Percentiles rank a stretch among this genome's conserved stretches.
phyloP scores from a whole-genome alignment of 768 basidiomycete species.

The Lactarius sanguifluus region DNA sequence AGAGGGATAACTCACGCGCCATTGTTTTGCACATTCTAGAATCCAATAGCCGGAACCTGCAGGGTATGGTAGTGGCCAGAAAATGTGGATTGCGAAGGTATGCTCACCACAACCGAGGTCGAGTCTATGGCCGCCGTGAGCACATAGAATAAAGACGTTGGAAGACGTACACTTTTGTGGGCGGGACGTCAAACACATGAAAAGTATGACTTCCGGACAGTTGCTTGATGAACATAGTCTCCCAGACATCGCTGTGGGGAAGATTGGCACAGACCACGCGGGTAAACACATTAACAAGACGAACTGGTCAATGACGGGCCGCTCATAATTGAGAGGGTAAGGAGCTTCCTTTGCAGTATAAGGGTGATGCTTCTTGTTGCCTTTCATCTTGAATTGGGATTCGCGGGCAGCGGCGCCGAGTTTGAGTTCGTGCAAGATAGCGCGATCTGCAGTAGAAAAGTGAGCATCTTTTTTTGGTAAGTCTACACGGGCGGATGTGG shows the following conservation, averaged over 20 bases:
- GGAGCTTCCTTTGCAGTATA: slow-evolving; percentile 53
- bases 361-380: slow-evolving; percentile 56
- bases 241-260: slow-evolving; percentile 62
- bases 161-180: slow-evolving; percentile 56
- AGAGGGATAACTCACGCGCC: slow-evolving; percentile 48
- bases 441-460: slow-evolving; percentile 62
- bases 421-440: slow-evolving; percentile 57
- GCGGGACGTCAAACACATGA: slow-evolving; percentile 61
- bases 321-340: slow-evolving; percentile 67
- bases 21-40: slow-evolving; percentile 58
- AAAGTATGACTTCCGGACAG: slow-evolving; percentile 60
- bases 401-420: slow-evolving; percentile 52
- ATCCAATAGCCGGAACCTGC: slow-evolving; percentile 76
- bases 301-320: slow-evolving; percentile 64
- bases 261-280: slow-evolving; percentile 7
- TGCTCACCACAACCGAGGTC: slow-evolving; percentile 71
- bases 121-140: slow-evolving; percentile 42
- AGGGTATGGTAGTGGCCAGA: not conserved
- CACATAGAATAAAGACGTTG: slow-evolving; percentile 8
- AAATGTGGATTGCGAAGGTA: slow-evolving; percentile 13
- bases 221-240: slow-evolving; percentile 54
- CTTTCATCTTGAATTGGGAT: slow-evolving; percentile 54
- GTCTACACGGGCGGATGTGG: not conserved
- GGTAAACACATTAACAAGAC: slow-evolving; percentile 34
- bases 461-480: slow-evolving; percentile 31